Evolutionary conservation across 2,329 filamentous ascomycete genomes (phyloP).

Genomic region (Amylocarpus encephaloides): DNA sequence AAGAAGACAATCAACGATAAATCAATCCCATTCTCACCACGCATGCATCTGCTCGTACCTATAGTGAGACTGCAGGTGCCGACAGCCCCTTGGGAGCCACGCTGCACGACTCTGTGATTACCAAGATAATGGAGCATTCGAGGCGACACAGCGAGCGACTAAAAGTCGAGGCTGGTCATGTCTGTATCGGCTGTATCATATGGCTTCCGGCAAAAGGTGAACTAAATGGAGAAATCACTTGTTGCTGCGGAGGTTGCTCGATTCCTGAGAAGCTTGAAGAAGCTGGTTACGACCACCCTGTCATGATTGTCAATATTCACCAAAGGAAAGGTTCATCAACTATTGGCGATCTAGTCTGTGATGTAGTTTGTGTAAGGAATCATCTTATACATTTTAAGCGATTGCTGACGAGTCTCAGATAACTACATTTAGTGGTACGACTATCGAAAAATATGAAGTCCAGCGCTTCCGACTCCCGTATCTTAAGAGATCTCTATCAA

Average conservation of each 20-base stretch:
- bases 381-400: background rate
- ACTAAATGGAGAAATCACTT: slow-evolving; percentile 5
- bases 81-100: too few species aligned
- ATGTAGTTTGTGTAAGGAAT: slow-evolving; percentile 13
- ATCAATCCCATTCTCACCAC: too few species aligned
- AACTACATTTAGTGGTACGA: slow-evolving; percentile 14
- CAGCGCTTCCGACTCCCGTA: background rate
- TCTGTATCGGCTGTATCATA: slow-evolving; percentile 19
- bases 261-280: slow-evolving; percentile 9
- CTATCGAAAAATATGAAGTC: slow-evolving; percentile 6
- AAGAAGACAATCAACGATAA: too few species aligned
- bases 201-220: slow-evolving; percentile 13
- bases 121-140: too few species aligned
- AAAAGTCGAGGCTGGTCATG: slow-evolving; percentile 3
- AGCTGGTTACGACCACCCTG: slow-evolving; percentile 16
- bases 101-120: too few species aligned
- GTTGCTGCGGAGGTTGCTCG: slow-evolving; percentile 7
- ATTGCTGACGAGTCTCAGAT: slow-evolving; percentile 2
- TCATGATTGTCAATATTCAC: slow-evolving; percentile 12
- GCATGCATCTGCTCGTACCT: too few species aligned
- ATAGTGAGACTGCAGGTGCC: too few species aligned
- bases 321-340: slow-evolving; percentile 10
- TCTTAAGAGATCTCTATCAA: slow-evolving; percentile 8
- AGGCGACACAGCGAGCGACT: too few species aligned
- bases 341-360: slow-evolving; percentile 17